phyloP scores from a whole-genome alignment of 2,329 filamentous ascomycete species.

The Fusarium tuaranense region DNA sequence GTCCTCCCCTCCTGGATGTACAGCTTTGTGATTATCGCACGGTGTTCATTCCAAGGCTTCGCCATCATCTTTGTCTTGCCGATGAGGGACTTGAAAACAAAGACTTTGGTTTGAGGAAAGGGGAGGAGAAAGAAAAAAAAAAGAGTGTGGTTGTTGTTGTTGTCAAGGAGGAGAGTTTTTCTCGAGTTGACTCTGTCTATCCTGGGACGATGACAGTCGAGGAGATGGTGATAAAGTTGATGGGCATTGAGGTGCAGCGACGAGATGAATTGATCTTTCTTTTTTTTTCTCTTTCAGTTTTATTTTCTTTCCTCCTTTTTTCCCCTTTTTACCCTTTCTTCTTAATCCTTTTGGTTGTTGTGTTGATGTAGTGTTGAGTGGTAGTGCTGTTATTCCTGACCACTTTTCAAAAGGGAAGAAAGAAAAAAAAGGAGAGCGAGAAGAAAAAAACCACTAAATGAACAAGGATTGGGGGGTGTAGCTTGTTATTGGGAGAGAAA shows the following conservation, averaged over 20 bases:
- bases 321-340: not conserved
- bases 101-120: not conserved
- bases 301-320: not conserved
- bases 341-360: not conserved
- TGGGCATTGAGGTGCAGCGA: constrained; percentile 27
- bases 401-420: not conserved
- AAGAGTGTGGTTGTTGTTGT: not conserved
- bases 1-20: constrained; percentile 56
- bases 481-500: not conserved
- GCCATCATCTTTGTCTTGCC: constrained; percentile 51
- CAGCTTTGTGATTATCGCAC: constrained; percentile 50
- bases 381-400: constrained; percentile 38
- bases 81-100: not conserved
- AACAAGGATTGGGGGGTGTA: not conserved
- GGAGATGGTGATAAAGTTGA: constrained; percentile 20
- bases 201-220: constrained; percentile 37
- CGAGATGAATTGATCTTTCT: not conserved
- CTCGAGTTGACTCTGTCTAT: constrained; percentile 17
- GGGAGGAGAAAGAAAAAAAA: too few species aligned
- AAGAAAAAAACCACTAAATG: not conserved
- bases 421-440: not conserved
- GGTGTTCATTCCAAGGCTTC: constrained; percentile 56
- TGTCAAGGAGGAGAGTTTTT: constrained; percentile 1
- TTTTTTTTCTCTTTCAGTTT: not conserved
- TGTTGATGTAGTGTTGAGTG: not conserved